phyloP scores from a whole-genome alignment of 257 asterid genomes.

The Coffea eugenioides region DNA sequence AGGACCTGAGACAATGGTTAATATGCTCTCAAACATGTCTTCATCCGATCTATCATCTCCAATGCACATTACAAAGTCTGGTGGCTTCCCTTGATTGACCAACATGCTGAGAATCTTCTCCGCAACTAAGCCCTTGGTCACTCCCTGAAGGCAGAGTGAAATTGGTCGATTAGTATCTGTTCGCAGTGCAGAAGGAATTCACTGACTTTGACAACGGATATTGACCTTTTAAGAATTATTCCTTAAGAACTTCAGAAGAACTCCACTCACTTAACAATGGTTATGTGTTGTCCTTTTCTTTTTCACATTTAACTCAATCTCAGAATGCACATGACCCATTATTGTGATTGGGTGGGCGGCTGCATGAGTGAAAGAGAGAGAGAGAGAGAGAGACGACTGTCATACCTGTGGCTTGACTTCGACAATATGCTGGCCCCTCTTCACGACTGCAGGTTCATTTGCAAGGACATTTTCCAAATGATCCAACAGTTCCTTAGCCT shows the following conservation, averaged over 20 bases:
- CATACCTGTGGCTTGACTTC: conserved; percentile 95
- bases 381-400: background rate
- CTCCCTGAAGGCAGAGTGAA: conserved; percentile 56
- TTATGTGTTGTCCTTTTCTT: no score
- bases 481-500: conserved; percentile 73
- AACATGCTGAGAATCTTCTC: conserved; percentile 62
- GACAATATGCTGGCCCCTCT: conserved; percentile 85
- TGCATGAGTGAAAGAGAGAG: no score
- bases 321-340: background rate
- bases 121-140: conserved; percentile 77
- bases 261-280: no score
- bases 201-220: no score
- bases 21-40: conserved; percentile 92
- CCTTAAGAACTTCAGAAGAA: no score
- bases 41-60: conserved; percentile 92
- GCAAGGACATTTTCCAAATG: conserved; percentile 84
- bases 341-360: background rate
- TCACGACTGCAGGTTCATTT: conserved; percentile 89
- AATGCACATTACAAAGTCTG: conserved; percentile 79
- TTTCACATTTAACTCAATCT: no score
- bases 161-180: background rate
- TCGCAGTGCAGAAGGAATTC: no score
- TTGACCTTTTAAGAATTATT: no score
- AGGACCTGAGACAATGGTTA: conserved; percentile 37
- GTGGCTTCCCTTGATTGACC: conserved; percentile 46